Evolutionary conservation across 2,329 filamentous ascomycete genomes (phyloP).

Genomic region (Fusarium verrucosum): DNA sequence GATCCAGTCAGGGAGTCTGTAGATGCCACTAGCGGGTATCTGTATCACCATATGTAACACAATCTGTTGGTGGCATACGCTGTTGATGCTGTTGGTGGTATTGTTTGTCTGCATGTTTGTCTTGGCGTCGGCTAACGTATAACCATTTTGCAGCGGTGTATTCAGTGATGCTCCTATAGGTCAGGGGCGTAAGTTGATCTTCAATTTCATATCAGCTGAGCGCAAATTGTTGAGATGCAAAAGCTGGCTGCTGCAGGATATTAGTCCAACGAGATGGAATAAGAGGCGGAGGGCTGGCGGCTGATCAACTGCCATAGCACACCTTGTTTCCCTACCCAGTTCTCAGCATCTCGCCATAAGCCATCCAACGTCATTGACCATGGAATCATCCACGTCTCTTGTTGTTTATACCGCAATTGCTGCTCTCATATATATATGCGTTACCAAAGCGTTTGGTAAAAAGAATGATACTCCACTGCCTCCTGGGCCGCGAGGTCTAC

Average conservation of each 20-base stretch:
- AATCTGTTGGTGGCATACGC: not conserved
- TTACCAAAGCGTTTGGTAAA: rapidly evolving
- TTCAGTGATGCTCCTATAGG: rapidly evolving
- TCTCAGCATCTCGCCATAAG: not conserved
- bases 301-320: too few relatives aligned
- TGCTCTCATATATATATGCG: rapidly evolving
- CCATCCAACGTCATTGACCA: not conserved
- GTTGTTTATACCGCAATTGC: rapidly evolving
- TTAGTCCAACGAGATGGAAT: rapidly evolving
- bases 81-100: not conserved
- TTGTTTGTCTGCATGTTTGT: not conserved
- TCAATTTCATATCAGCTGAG: too few relatives aligned
- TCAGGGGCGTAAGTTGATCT: not conserved
- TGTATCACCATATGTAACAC: not conserved
- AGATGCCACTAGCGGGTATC: not conserved
- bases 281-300: not conserved
- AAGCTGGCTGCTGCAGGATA: too few relatives aligned
- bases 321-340: not conserved
- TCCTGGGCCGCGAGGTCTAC: slow-evolving; percentile 26
- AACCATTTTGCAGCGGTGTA: rapidly evolving
- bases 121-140: too few relatives aligned
- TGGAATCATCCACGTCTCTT: not conserved
- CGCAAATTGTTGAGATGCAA: too few relatives aligned
- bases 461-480: not conserved
- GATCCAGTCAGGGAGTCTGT: not conserved